A percentile compares a stretch with the other conserved stretches of the same genome.
These are phyloP conservation scores for Pichia sp. DNA, from an alignment of 1,139 yeast genomes.

Conservation along the genomic window DNA sequence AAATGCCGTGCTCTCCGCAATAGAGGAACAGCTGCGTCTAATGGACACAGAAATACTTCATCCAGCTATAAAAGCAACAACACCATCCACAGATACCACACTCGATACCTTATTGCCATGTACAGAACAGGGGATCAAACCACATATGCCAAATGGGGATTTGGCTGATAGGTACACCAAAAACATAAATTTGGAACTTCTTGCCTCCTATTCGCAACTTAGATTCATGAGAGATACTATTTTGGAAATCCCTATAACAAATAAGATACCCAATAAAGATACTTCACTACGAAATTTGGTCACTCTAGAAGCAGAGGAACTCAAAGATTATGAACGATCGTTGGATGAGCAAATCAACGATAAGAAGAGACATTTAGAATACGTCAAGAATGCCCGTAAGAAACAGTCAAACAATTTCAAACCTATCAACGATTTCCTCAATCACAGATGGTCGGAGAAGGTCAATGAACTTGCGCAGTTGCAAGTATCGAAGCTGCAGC, in stretches of 20 bases:
- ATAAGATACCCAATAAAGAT: too few species aligned
- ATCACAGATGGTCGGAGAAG: slow-evolving; percentile 24
- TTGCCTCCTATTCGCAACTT: slow-evolving; percentile 9
- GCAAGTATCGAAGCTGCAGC: too few species aligned
- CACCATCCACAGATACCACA: too few species aligned
- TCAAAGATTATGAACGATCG: too few species aligned
- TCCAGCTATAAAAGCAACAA: not conserved
- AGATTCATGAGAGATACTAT: not conserved
- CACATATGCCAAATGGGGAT: too few species aligned
- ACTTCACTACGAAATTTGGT: too few species aligned
- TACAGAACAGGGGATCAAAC: too few species aligned
- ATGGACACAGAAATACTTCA: not conserved
- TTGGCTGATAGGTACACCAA: slow-evolving; percentile 4
- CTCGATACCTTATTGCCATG: too few species aligned
- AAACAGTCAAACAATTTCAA: slow-evolving; percentile 19
- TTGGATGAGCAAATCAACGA: too few species aligned
- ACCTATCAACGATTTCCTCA: slow-evolving; percentile 23
- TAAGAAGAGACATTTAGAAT: slow-evolving; percentile 18
- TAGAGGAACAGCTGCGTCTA: not conserved
- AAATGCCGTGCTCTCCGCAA: not conserved
- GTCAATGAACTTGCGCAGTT: slow-evolving; percentile 23
- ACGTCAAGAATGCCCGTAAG: slow-evolving; percentile 18
- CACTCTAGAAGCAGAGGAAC: too few species aligned
- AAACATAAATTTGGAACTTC: slow-evolving; percentile 1
- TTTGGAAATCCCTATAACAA: too few species aligned